Percentiles rank a stretch among this genome's conserved stretches.
Evolutionary conservation across 1,284 basidiomycete species (phyloP).

Genomic region (Marasmius fiardii): DNA sequence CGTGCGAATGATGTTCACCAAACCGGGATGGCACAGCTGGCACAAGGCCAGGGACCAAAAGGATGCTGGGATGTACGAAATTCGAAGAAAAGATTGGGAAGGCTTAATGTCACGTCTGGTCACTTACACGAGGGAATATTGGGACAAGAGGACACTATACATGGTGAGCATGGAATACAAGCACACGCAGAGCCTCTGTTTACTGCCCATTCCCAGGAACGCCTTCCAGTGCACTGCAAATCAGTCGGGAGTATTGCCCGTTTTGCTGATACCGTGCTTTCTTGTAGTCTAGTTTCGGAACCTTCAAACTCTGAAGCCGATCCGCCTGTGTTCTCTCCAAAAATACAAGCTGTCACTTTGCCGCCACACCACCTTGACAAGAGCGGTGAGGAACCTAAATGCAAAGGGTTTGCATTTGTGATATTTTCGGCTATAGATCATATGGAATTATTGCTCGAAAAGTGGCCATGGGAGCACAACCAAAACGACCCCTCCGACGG

Average conservation of each 20-base stretch:
- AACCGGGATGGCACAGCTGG: conserved; percentile 37
- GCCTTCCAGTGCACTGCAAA: conserved; percentile 54
- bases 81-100: conserved; percentile 49
- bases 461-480: conserved; percentile 58
- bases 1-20: conserved; percentile 52
- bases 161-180: conserved; percentile 40
- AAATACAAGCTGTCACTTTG: conserved; percentile 51
- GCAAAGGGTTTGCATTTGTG: conserved; percentile 72
- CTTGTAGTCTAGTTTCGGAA: conserved; percentile 9
- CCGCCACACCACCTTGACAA: conserved; percentile 61
- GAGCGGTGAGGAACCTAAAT: conserved; percentile 46
- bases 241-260: conserved; percentile 43
- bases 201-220: conserved; percentile 48
- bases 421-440: conserved; percentile 41
- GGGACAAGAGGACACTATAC: conserved; percentile 64
- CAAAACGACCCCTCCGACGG: background rate
- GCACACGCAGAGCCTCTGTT: background rate
- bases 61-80: conserved; percentile 50
- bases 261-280: conserved; percentile 40
- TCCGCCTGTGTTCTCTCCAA: conserved; percentile 3
- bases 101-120: conserved; percentile 23
- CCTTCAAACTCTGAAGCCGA: conserved; percentile 5
- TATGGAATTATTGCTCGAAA: conserved; percentile 36
- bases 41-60: conserved; percentile 22
- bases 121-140: conserved; percentile 39